These are phyloP conservation scores for Colletotrichum australisinense DNA, from an alignment of 2,329 filamentous ascomycete species.

Conservation along the genomic window DNA sequence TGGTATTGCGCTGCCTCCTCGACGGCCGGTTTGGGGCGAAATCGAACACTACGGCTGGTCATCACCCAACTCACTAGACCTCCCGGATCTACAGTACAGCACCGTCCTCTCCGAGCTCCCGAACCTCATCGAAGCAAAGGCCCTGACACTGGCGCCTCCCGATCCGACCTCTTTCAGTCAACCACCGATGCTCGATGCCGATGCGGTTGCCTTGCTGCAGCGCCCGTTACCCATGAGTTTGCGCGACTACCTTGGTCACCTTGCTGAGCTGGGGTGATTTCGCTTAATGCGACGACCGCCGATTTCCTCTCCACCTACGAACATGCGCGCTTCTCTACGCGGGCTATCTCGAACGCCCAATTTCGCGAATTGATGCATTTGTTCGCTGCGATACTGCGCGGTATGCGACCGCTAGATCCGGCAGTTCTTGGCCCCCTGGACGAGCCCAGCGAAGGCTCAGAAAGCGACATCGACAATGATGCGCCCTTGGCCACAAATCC, in stretches of 20 bases:
- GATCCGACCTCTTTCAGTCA: slow-evolving; percentile 52
- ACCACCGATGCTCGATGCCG: slow-evolving; percentile 67
- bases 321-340: slow-evolving; percentile 82
- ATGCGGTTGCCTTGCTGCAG: slow-evolving; percentile 78
- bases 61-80: slow-evolving; percentile 78
- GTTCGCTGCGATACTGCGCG: slow-evolving; percentile 83
- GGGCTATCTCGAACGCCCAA: slow-evolving; percentile 73
- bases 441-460: slow-evolving; percentile 42
- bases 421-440: slow-evolving; percentile 55
- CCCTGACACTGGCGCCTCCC: slow-evolving; percentile 82
- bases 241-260: slow-evolving; percentile 80
- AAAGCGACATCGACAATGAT: slow-evolving; percentile 59
- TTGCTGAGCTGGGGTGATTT: slow-evolving; percentile 74
- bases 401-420: slow-evolving; percentile 75
- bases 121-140: slow-evolving; percentile 91
- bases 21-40: slow-evolving; percentile 78
- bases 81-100: slow-evolving; percentile 85
- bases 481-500: slow-evolving; percentile 55
- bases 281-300: slow-evolving; percentile 54
- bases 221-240: slow-evolving; percentile 78
- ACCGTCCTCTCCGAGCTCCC: slow-evolving; percentile 86
- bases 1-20: slow-evolving; percentile 59
- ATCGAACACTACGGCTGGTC: slow-evolving; percentile 92
- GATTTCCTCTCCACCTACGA: slow-evolving; percentile 85
- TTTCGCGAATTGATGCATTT: slow-evolving; percentile 86